Conservation (phyloP, 108 stramenopile species). For the Skeletonema menzelii region DNA sequence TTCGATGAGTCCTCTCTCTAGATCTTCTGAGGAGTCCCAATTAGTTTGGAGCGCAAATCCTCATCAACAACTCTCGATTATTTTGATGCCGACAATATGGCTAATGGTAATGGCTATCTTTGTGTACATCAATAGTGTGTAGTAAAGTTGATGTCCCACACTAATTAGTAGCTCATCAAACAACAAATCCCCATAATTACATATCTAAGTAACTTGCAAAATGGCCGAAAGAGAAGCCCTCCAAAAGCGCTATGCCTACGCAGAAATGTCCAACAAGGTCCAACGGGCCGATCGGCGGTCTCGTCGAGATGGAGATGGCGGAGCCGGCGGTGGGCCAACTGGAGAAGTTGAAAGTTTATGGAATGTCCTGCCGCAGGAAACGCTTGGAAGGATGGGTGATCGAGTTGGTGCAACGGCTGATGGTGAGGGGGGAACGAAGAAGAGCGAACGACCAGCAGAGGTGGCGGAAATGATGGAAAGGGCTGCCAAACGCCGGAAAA, state of each 20-base stretch:
- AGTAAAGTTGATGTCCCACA: background rate
- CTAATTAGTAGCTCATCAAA: background rate
- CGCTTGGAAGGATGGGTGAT: conserved; percentile 83
- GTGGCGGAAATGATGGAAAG: conserved; percentile 57
- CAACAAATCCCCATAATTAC: background rate
- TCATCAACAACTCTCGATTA: no score
- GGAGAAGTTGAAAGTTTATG: conserved; percentile 96
- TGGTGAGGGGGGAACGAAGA: conserved; percentile 19
- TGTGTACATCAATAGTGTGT: no score
- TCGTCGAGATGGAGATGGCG: conserved; percentile 58
- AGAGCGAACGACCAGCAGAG: conserved; percentile 56
- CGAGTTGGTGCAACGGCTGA: conserved; percentile 52
- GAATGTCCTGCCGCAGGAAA: conserved; percentile 52
- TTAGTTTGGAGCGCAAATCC: no score
- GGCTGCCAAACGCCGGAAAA: conserved; percentile 49
- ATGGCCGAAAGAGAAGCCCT: conserved; percentile 91
- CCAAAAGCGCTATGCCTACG: conserved; percentile 90
- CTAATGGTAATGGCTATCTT: no score
- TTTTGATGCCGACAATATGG: no score
- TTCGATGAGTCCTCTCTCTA: no score
- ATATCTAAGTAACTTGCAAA: background rate
- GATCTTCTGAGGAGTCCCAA: no score
- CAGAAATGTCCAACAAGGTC: conserved; percentile 97
- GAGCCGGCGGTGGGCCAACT: conserved; percentile 63
- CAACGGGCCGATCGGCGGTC: conserved; percentile 55